These are phyloP conservation scores for Solioccasus polychromus DNA, from an alignment of 768 basidiomycete species.

Conservation along the genomic window DNA sequence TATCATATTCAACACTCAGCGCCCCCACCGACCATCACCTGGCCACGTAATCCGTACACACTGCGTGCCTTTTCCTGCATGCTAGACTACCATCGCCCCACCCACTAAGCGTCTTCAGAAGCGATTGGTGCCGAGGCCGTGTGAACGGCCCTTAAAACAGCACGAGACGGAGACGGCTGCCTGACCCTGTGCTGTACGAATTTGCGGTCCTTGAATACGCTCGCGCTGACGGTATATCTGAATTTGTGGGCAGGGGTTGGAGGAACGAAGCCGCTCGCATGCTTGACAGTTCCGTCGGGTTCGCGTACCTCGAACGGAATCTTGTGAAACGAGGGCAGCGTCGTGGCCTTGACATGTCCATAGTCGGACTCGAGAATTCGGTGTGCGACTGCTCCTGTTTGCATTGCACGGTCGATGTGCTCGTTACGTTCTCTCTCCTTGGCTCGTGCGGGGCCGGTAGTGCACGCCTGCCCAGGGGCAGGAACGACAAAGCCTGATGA, in stretches of 20 bases:
- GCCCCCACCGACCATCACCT: constrained; percentile 9
- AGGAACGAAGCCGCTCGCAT: constrained; percentile 43
- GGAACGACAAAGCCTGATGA: constrained; percentile 30
- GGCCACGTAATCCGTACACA: constrained; percentile 29
- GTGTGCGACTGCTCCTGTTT: constrained; percentile 31
- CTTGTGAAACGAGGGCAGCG: constrained; percentile 31
- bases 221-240: constrained; percentile 15
- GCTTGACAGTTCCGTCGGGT: constrained; percentile 37
- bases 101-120: constrained; percentile 16
- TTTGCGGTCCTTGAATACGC: constrained; percentile 18
- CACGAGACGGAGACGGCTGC: constrained; percentile 14
- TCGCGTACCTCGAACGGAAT: constrained; percentile 41
- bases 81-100: constrained; percentile 9
- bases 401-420: constrained; percentile 16
- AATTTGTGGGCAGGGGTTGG: constrained; percentile 41
- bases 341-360: constrained; percentile 25
- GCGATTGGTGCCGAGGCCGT: constrained; percentile 4
- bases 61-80: not conserved
- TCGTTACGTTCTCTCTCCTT: constrained; percentile 26
- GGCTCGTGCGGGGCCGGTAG: constrained; percentile 22
- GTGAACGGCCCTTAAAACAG: constrained; percentile 21
- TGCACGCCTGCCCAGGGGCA: constrained; percentile 27
- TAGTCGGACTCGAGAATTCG: constrained; percentile 32
- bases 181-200: constrained; percentile 7
- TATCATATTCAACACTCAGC: no score